Evolutionary conservation across 2,329 filamentous ascomycete genomes (phyloP).

Genomic region (Albifimbria verrucaria): DNA sequence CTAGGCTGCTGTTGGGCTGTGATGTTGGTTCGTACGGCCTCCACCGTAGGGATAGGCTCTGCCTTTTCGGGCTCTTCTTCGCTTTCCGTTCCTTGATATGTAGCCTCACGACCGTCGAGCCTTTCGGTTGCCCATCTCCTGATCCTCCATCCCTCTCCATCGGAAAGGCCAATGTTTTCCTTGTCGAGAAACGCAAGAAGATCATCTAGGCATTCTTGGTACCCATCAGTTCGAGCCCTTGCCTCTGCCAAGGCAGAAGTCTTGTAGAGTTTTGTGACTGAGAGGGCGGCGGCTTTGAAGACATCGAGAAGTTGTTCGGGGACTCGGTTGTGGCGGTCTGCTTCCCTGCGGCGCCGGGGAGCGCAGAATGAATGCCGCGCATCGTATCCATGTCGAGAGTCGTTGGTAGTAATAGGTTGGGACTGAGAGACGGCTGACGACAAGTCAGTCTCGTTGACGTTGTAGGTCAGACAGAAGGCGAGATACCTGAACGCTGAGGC

Average conservation of each 20-base stretch:
- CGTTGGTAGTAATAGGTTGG: conserved; percentile 3
- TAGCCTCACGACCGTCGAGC: conserved; percentile 58
- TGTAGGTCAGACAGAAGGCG: conserved; percentile 1
- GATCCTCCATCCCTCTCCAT: conserved; percentile 70
- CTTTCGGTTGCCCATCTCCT: conserved; percentile 66
- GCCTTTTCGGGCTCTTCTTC: conserved; percentile 67
- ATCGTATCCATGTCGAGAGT: conserved; percentile 26
- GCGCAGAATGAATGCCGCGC: conserved; percentile 22
- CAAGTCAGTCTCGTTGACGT: too few relatives aligned
- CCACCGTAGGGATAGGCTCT: conserved; percentile 57
- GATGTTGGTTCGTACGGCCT: conserved; percentile 47
- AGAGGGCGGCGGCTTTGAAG: conserved; percentile 89
- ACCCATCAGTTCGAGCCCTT: conserved; percentile 74
- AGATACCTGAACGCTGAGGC: background rate
- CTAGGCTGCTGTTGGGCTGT: conserved; percentile 29
- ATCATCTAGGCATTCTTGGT: conserved; percentile 92
- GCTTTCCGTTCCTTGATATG: conserved; percentile 56
- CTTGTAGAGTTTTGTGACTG: conserved; percentile 95
- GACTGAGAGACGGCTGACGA: conserved; percentile 9
- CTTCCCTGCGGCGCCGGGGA: conserved; percentile 21
- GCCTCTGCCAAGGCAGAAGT: conserved; percentile 76
- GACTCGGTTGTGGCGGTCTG: conserved; percentile 32
- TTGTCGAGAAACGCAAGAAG: conserved; percentile 81
- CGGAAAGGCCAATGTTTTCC: conserved; percentile 71
- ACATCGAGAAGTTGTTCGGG: conserved; percentile 74